These are phyloP conservation scores for Pythium grandisporangium DNA, from an alignment of 352 stramenopile genomes.

Conservation along the genomic window DNA sequence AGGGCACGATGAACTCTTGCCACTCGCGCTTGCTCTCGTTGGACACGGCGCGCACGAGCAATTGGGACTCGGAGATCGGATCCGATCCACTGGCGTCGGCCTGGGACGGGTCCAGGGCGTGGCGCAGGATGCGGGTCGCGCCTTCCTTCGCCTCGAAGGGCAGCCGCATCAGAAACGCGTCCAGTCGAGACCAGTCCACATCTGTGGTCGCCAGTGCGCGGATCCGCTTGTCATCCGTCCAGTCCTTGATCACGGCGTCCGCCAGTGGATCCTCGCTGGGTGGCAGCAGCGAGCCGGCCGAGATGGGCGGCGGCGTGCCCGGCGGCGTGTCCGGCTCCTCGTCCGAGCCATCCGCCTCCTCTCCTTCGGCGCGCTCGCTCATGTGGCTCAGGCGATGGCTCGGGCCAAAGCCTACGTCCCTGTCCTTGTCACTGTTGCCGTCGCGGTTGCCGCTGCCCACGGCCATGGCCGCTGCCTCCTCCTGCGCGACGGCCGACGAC, in stretches of 20 bases:
- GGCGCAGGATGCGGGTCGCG: conserved; percentile 46
- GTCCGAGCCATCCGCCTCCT: conserved; percentile 10
- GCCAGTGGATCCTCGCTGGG: conserved; percentile 36
- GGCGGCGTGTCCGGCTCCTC: conserved; percentile 64
- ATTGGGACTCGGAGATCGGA: conserved; percentile 50
- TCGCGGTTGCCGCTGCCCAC: no score
- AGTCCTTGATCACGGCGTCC: conserved; percentile 59
- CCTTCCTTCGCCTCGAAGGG: conserved; percentile 62
- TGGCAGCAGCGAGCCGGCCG: conserved; percentile 33
- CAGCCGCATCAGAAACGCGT: conserved; percentile 46
- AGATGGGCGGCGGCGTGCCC: conserved; percentile 66
- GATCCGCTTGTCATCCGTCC: conserved; percentile 55
- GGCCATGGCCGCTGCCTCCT: conserved; percentile 22
- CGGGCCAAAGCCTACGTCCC: conserved; percentile 43
- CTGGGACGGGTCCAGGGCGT: conserved; percentile 35
- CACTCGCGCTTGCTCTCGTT: conserved; percentile 46
- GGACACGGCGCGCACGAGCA: conserved; percentile 50
- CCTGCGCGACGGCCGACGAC: conserved; percentile 28
- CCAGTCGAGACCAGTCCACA: conserved; percentile 32
- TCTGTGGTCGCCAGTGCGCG: conserved; percentile 25
- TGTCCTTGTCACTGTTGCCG: no score
- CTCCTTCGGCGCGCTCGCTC: conserved; percentile 12
- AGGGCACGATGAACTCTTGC: conserved; percentile 46
- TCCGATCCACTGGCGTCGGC: no score
- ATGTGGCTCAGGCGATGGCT: conserved; percentile 22